Base-by-base conservation (phyloP, 2,329 filamentous ascomycete species). In the Colletotrichum destructivum region DNA sequence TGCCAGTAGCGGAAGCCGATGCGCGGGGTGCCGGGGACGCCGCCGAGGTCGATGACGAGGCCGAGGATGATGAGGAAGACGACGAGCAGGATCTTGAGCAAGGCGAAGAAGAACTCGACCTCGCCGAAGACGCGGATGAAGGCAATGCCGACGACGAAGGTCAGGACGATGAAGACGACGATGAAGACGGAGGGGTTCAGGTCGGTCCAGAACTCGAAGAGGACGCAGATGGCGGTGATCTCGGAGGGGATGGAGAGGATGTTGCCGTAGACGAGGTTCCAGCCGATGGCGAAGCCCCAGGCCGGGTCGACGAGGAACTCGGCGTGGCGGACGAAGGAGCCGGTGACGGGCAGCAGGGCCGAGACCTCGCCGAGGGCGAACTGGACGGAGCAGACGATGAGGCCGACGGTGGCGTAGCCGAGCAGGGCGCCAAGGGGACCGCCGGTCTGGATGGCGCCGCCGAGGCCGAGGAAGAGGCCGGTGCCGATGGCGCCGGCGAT, bases 21-120 rank as follows among this genome's bases (percentile, higher is more conserved):
- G 47, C 68, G 73, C 13, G 76, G 69, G 18, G 74, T 76, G 6
- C 75, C 75, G 13, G 76, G 75, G 31, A 70, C 73, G 35, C 76
- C 76, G 6, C 70, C 73, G 1, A 89, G 15, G 47, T 73, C 77
- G 70, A 72, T 76, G 18, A 77, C 74, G 44, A 92, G 90, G 2
- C 89, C 88, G 56, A 92, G 83, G 49, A 92, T 84, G 71, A 92
- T 91, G 77, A 92, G 92, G 66, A 90, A 84, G 15, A 87, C 81
- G 69, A 90, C 88, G 18, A 86, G 86, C 44, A 85, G 79, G 42
- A 87, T 85, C 76, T 89, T 89, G 56, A 89, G 79, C 31, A 89
- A 75, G 73, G 86, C 86, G 23, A 90, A 81, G 87, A 87, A 88
- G 74, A 89, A 89, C 75, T 89, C 87, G 31, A 89, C 81, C 81